Evolutionary conservation across 2,329 filamentous ascomycete species (phyloP).

Genomic region (Myrmaecium sp.): DNA sequence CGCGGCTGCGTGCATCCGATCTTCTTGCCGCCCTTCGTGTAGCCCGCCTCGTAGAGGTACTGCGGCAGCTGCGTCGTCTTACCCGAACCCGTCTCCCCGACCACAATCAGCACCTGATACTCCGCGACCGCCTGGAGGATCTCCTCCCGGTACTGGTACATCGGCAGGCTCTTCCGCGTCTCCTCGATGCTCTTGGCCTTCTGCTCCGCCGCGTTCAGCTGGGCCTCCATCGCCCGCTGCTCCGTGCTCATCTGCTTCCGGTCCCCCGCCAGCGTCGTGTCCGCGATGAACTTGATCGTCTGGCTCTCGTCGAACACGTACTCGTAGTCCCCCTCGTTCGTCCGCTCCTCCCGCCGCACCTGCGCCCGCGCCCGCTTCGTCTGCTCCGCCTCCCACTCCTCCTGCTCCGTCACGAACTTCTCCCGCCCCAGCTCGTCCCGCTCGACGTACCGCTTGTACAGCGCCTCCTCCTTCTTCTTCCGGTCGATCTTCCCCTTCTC

Average conservation of each 20-base stretch:
- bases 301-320: conserved; percentile 85
- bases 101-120: conserved; percentile 77
- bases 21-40: conserved; percentile 67
- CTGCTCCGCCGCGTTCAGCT: conserved; percentile 76
- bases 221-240: conserved; percentile 59
- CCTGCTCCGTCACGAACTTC: conserved; percentile 79
- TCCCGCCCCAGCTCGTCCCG: conserved; percentile 76
- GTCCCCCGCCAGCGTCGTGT: conserved; percentile 55
- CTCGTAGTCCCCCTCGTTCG: conserved; percentile 71
- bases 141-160: conserved; percentile 73
- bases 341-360: conserved; percentile 55
- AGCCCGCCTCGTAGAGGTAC: conserved; percentile 82
- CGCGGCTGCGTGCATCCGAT: conserved; percentile 89
- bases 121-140: conserved; percentile 75
- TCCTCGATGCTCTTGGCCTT: conserved; percentile 81
- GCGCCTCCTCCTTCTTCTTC: conserved; percentile 72
- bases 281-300: conserved; percentile 69
- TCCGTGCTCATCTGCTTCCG: conserved; percentile 58
- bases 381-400: conserved; percentile 92
- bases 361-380: conserved; percentile 74
- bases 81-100: conserved; percentile 86
- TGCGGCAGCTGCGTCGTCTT: conserved; percentile 94
- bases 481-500: conserved; percentile 80
- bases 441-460: conserved; percentile 84
- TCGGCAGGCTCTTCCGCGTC: conserved; percentile 74